phyloP scores from a whole-genome alignment of 768 basidiomycete genomes.

The Tylopilus sp. region DNA sequence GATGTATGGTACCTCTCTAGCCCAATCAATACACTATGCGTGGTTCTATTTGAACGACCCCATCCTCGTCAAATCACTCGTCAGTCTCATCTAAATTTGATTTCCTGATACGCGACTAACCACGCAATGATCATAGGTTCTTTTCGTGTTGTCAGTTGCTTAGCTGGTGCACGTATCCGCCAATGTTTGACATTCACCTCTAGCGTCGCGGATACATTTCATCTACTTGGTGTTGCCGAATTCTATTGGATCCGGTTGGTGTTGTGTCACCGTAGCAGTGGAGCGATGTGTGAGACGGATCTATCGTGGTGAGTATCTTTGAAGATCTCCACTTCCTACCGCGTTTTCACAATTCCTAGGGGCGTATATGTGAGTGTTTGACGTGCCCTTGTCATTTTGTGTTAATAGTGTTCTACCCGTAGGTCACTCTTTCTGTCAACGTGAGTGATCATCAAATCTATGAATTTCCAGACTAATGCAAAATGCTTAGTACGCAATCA shows the following conservation, averaged over 20 bases:
- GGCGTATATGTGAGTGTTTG: neutral
- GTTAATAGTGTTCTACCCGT: neutral
- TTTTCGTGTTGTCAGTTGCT: constrained; percentile 10
- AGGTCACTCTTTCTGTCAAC: constrained; percentile 5
- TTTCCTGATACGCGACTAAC: neutral
- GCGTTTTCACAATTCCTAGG: neutral
- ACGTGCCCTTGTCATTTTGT: no score
- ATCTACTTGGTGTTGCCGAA: constrained; percentile 3
- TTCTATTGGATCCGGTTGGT: constrained; percentile 5
- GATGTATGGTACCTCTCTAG: constrained; percentile 9
- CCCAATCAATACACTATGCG: constrained; percentile 1
- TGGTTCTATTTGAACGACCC: constrained; percentile 6
- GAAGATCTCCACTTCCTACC: neutral
- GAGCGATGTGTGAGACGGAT: neutral
- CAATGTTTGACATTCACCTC: neutral
- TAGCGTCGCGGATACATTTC: constrained; percentile 5
- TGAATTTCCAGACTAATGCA: neutral
- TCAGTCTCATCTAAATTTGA: neutral
- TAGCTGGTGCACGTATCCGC: accelerated
- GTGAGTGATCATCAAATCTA: neutral
- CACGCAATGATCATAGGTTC: constrained; percentile 3
- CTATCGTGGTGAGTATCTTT: constrained; percentile 9
- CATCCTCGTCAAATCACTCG: constrained; percentile 5
- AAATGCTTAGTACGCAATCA: constrained; percentile 2
- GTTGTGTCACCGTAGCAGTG: neutral